Evolutionary conservation across 352 stramenopile species (phyloP).

Genomic region (Globisporangium ultimum): DNA sequence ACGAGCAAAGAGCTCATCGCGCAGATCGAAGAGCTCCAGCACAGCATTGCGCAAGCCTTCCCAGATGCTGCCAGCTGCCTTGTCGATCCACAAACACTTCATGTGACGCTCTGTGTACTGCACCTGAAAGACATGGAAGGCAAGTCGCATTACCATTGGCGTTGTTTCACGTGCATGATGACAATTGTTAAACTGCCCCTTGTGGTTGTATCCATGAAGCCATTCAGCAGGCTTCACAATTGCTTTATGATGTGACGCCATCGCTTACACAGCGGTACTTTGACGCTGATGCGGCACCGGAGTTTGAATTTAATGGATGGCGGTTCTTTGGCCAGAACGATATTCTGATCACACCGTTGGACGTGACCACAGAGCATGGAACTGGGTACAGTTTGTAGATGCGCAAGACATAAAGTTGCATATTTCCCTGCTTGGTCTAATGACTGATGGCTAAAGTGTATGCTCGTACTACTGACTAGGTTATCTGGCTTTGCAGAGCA

Average conservation of each 20-base stretch:
- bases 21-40: conserved; percentile 23
- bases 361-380: conserved; percentile 15
- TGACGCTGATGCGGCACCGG: conserved; percentile 2
- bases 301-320: conserved; percentile 26
- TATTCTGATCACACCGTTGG: conserved; percentile 29
- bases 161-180: no score
- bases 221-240: conserved; percentile 19
- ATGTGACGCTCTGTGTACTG: conserved; percentile 49
- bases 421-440: no score
- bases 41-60: conserved; percentile 19
- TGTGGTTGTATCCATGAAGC: conserved; percentile 5
- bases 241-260: conserved; percentile 17
- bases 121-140: conserved; percentile 26
- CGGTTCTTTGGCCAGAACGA: conserved; percentile 39
- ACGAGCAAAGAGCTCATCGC: conserved; percentile 14
- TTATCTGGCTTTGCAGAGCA: conserved; percentile 23
- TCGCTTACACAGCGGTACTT: conserved; percentile 14
- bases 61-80: conserved; percentile 27
- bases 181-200: no score
- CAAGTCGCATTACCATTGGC: background rate
- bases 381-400: conserved; percentile 11
- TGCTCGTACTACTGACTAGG: conserved; percentile 7
- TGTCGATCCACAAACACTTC: conserved; percentile 33
- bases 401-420: no score
- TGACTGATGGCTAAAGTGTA: background rate